Evolutionary conservation across 2,329 filamentous ascomycete genomes (phyloP).

Genomic region (Aaosphaeria pasadenensis): DNA sequence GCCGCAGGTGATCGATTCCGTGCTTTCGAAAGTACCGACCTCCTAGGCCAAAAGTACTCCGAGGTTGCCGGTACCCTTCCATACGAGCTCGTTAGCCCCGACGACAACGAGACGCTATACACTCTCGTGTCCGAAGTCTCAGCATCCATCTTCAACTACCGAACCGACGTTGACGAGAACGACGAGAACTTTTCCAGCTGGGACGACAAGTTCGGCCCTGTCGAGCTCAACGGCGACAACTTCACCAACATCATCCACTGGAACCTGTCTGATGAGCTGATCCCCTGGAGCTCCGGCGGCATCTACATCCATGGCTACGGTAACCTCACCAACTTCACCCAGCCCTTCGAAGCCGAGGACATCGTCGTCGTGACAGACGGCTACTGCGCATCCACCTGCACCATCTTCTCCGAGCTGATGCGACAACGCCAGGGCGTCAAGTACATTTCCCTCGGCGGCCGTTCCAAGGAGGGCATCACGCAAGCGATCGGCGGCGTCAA

Average conservation of each 20-base stretch:
- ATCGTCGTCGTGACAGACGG: conserved; percentile 54
- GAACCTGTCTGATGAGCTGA: conserved; percentile 43
- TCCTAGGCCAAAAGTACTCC: conserved; percentile 43
- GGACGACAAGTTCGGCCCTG: conserved; percentile 47
- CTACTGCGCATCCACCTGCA: conserved; percentile 59
- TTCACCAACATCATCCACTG: conserved; percentile 59
- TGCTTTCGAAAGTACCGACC: conserved; percentile 46
- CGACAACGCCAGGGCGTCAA: conserved; percentile 52
- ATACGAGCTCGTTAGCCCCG: conserved; percentile 21
- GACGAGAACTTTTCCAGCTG: conserved; percentile 48
- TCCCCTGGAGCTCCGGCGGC: conserved; percentile 29
- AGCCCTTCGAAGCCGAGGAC: conserved; percentile 57
- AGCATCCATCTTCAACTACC: conserved; percentile 46
- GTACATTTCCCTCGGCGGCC: conserved; percentile 59
- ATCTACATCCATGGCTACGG: conserved; percentile 33
- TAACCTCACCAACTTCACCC: conserved; percentile 43
- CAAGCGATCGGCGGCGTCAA: conserved; percentile 61
- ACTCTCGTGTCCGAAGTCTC: conserved; percentile 32
- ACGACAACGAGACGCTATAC: conserved; percentile 36
- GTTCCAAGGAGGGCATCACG: conserved; percentile 53
- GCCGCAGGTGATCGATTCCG: conserved; percentile 53
- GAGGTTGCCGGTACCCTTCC: conserved; percentile 27
- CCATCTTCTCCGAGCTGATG: conserved; percentile 57
- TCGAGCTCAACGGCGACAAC: conserved; percentile 46
- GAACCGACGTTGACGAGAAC: conserved; percentile 46